These are phyloP conservation scores for Periconia digitata DNA, from an alignment of 2,329 filamentous ascomycete species.

Conservation along the genomic window DNA sequence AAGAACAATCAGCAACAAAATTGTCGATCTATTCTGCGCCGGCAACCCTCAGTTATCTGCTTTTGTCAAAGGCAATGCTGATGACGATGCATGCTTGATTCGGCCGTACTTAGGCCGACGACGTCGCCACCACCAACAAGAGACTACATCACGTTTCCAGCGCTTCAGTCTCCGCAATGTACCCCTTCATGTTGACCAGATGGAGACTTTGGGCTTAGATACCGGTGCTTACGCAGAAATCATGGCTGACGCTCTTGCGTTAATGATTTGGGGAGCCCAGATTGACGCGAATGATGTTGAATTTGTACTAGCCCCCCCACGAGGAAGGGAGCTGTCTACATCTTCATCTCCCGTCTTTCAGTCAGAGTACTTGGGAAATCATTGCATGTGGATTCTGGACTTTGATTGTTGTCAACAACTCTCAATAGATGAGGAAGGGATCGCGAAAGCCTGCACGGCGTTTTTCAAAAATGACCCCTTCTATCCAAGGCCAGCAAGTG, in stretches of 20 bases:
- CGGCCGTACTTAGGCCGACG: constrained; percentile 50
- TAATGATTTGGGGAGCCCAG: constrained; percentile 51
- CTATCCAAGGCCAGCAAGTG: constrained; percentile 41
- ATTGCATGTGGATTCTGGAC: constrained; percentile 53
- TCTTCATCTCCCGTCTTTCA: constrained; percentile 7
- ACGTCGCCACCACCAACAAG: neutral
- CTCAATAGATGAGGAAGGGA: constrained; percentile 32
- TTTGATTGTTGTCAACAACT: constrained; percentile 60
- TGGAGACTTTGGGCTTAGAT: constrained; percentile 47
- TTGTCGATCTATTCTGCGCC: constrained; percentile 41
- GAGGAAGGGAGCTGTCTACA: neutral
- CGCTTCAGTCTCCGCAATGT: constrained; percentile 53
- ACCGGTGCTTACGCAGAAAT: constrained; percentile 41
- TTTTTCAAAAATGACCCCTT: constrained; percentile 57
- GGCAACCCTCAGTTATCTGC: constrained; percentile 15
- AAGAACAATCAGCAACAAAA: constrained; percentile 18
- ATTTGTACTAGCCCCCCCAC: constrained; percentile 52
- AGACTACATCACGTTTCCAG: constrained; percentile 10
- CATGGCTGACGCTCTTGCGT: constrained; percentile 54
- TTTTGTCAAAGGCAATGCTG: constrained; percentile 16
- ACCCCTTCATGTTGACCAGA: constrained; percentile 53
- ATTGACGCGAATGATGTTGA: constrained; percentile 59
- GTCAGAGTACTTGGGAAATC: constrained; percentile 10
- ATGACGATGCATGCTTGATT: constrained; percentile 50
- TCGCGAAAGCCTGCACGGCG: constrained; percentile 46